These are phyloP conservation scores for Penicillium waksmanii DNA, from an alignment of 495 filamentous ascomycete species.

Conservation along the genomic window DNA sequence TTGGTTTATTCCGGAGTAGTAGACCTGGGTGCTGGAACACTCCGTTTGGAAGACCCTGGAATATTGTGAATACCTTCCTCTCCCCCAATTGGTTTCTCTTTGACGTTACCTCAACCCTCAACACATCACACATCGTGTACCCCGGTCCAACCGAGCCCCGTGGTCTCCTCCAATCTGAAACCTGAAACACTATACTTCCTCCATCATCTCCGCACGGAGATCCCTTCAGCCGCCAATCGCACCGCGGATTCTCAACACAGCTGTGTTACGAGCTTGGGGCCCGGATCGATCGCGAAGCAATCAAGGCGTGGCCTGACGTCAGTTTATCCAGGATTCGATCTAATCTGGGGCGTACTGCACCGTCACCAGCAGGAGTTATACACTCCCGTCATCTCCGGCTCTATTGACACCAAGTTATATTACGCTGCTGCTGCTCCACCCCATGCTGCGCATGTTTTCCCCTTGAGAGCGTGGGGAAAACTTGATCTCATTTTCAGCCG, in stretches of 20 bases:
- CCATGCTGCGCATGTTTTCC: conserved; percentile 20
- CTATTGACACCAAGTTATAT: conserved; percentile 21
- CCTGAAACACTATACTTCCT: conserved; percentile 15
- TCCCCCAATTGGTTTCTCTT: conserved; percentile 4
- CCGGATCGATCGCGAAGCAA: conserved; percentile 31
- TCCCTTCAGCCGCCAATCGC: conserved; percentile 30
- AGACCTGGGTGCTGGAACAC: conserved; percentile 8
- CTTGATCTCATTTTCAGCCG: conserved; percentile 3
- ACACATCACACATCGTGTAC: conserved; percentile 9
- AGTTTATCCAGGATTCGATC: conserved; percentile 25
- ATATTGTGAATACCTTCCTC: conserved; percentile 15
- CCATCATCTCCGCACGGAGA: conserved; percentile 30
- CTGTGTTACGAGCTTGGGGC: conserved; percentile 27
- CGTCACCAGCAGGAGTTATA: not conserved
- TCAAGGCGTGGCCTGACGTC: conserved; percentile 34
- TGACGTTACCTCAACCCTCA: conserved; percentile 14
- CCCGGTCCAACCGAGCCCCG: conserved; percentile 29
- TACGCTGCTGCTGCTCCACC: conserved; percentile 7
- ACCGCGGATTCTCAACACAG: conserved; percentile 25
- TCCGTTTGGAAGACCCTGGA: conserved; percentile 3
- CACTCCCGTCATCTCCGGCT: not conserved
- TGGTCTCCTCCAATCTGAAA: conserved; percentile 34
- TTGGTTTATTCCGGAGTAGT: not conserved
- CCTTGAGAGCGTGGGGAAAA: conserved; percentile 20
- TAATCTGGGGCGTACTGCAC: conserved; percentile 21